Evolutionary conservation across 495 filamentous ascomycete genomes (phyloP), one percentile per base, ranked within the genome.

Genomic region (Daldinia childiae): DNA sequence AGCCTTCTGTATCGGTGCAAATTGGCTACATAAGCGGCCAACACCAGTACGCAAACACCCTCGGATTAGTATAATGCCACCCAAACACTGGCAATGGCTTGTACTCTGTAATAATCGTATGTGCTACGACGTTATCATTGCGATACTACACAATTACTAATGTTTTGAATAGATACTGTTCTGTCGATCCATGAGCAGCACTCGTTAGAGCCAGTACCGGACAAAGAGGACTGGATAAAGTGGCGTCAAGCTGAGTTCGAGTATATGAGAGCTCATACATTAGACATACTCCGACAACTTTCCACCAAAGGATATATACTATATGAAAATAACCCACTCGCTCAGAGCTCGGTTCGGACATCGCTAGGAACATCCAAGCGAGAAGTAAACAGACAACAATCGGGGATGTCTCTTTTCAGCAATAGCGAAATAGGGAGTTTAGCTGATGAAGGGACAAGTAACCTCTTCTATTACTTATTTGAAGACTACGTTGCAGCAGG

Each of bases 401-500:
- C 70, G 34, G 63, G 64, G 11, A 64, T 72, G 34, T 68, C 71
- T 21, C 58, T 71, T 27, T 63, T 68, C 21, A 69, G 21, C 21
- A 61, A 58, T 21, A 62, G 74, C 11, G 50, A 64, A 27, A 45
- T 66, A 30, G 69, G 79, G 29, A 73, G 68, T 60, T 61, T 78
- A 15, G 81, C 80, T n/a, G 77, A 77, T 11, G 90, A 93, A 71
- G 86, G 88, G 3, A 84, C 93, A 0, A 92, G 92, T 66, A 79
- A 94, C 30, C 82, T 97, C 12, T 92, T 95, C 73, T 95, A 93
- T 76, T 95, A 94, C 74, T 84, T 97, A 6, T 96, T 95, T 71
- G 93, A 97, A 71, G 92, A 95, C 77, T 96, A 80, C 27, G 72
- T 76, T 36, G 73, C 77, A 1, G 77, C 77, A 3, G 72, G 65